Base-by-base conservation (phyloP, 1,284 basidiomycete genomes). In the Polyporus tsugae region DNA sequence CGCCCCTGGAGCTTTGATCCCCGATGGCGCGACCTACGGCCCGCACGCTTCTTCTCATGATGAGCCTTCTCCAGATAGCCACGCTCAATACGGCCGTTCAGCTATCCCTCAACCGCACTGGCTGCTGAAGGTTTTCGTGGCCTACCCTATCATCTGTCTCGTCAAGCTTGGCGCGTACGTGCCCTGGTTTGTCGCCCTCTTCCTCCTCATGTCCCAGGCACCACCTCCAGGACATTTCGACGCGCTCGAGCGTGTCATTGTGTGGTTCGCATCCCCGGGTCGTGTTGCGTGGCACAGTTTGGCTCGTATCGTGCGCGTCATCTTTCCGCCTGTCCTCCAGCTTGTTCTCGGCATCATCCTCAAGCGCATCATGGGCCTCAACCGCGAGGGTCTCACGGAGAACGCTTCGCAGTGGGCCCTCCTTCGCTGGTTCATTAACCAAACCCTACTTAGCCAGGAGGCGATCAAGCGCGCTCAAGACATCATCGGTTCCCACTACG, bases 21-120 rank as follows among this genome's bases (percentile, higher is more conserved):
- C 78, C 0, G 79, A 80, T 49, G 78, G 78, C 29, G 68, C 77
- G 1, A 83, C 84, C 10, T 84, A 81, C 62, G 84, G 84, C 6
- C 84, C 84, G 6, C 84, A 85, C 67, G 79, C 83, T 15, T 82
- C 82, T 2, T 82, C 82, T 15, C 76, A 81, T 68, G 83, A 84
- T 33, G 61, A 70, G 0, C 81, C 83, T 0, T 80, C 81, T 4
- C 81, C 82, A 0, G 71, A 75, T 22, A 73, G 75, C 1, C 82
- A 79, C 60, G 80, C 81, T 5, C 77, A 79, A 11, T 83, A 81
- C 68, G 84, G 82, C 71, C 77, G 82, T 17, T 78, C 80, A 4
- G 68, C 77, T 13, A 70, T 80, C 19, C 65, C 68, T 4, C 71
- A 80, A 57, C 83, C 82, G 15, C 73, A 78, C 57, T 77, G 74